phyloP scores from a whole-genome alignment of 2,329 filamentous ascomycete species.

The Orbilia javanica region DNA sequence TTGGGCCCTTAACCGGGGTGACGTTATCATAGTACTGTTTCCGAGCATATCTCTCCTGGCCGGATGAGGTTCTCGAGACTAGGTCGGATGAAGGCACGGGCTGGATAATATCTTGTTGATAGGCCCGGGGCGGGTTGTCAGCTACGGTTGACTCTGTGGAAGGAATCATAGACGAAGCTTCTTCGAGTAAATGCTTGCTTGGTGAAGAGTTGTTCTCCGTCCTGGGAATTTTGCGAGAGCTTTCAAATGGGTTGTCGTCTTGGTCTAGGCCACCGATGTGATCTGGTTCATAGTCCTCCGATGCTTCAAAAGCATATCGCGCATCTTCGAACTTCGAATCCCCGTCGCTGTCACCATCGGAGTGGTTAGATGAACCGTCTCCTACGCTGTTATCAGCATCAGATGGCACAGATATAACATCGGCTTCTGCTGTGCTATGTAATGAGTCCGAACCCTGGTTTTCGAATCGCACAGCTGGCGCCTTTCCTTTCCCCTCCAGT shows the following conservation, averaged over 20 bases:
- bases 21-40: too few relatives aligned
- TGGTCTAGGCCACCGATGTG: not conserved
- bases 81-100: too few relatives aligned
- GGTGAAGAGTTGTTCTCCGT: constrained; percentile 38
- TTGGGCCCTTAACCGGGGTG: too few relatives aligned
- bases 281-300: too few relatives aligned
- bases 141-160: constrained; percentile 14
- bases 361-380: not conserved
- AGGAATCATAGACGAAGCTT: not conserved
- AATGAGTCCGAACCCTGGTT: constrained; percentile 15
- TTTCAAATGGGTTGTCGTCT: not conserved
- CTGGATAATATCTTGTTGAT: not conserved
- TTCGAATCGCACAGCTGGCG: not conserved
- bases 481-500: constrained; percentile 3
- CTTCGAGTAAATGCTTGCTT: constrained; percentile 20
- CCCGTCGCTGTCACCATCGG: constrained; percentile 10
- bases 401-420: constrained; percentile 21
- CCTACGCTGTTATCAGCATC: not conserved
- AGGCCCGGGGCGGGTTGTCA: constrained; percentile 17
- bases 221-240: constrained; percentile 34
- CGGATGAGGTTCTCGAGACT: not conserved
- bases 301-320: not conserved
- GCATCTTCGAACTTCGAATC: constrained; percentile 5
- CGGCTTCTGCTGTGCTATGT: not conserved
- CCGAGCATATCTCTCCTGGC: not conserved